A percentile compares a stretch with the other conserved stretches of the same genome.
Conservation (phyloP, 2,329 filamentous ascomycete species). For the Colletotrichum agaves region DNA sequence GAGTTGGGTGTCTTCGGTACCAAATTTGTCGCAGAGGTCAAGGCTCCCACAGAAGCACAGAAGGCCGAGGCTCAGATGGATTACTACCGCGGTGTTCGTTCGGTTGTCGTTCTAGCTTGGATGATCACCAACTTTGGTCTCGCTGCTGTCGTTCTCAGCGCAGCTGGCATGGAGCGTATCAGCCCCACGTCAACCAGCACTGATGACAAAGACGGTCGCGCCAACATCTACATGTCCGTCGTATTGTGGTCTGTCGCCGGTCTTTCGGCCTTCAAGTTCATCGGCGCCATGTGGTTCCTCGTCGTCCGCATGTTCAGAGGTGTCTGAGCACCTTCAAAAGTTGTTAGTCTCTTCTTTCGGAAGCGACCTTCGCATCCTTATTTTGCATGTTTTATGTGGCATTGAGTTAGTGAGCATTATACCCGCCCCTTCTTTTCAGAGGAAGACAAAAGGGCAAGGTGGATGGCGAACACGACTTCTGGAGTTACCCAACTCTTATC, state of each 20-base stretch:
- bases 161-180: constrained; percentile 81
- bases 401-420: constrained; percentile 35
- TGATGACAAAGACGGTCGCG: constrained; percentile 63
- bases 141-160: constrained; percentile 85
- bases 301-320: constrained; percentile 86
- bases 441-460: constrained; percentile 24
- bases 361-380: constrained; percentile 4
- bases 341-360: background rate
- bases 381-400: constrained; percentile 26
- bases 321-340: constrained; percentile 55
- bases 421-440: constrained; percentile 26
- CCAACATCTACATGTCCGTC: constrained; percentile 86
- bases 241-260: constrained; percentile 91
- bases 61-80: constrained; percentile 90
- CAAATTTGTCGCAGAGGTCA: constrained; percentile 81
- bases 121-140: constrained; percentile 96
- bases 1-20: constrained; percentile 79
- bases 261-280: constrained; percentile 85
- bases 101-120: constrained; percentile 91
- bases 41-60: constrained; percentile 63
- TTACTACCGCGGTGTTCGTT: constrained; percentile 97
- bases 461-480: constrained; percentile 34
- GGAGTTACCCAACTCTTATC: constrained; percentile 23
- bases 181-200: constrained; percentile 53
- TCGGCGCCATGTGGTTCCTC: constrained; percentile 92